Percentiles rank a stretch among this genome's conserved stretches.
These are phyloP conservation scores for Candida insectorum DNA, from an alignment of 805 yeast species.

Conservation along the genomic window DNA sequence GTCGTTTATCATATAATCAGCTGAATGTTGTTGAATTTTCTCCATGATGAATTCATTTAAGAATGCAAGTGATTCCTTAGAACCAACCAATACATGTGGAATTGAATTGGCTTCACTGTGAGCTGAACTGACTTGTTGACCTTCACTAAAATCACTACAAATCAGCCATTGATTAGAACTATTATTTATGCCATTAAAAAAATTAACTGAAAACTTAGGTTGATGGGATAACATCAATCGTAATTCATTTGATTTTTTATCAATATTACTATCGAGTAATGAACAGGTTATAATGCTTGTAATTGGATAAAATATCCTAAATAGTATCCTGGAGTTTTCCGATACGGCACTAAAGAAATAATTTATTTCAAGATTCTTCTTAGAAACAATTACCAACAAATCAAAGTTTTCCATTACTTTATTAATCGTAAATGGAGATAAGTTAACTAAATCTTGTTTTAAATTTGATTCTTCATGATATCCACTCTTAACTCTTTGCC, in stretches of 20 bases:
- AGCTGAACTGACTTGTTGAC: slow-evolving; percentile 74
- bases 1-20: slow-evolving; percentile 9
- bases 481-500: slow-evolving; percentile 78
- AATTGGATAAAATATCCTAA: slow-evolving; percentile 70
- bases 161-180: slow-evolving; percentile 70
- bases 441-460: slow-evolving; percentile 47
- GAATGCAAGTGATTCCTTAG: slow-evolving; percentile 45
- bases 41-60: slow-evolving; percentile 54
- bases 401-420: slow-evolving; percentile 67
- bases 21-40: slow-evolving; percentile 19
- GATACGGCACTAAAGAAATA: slow-evolving; percentile 76
- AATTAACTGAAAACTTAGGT: slow-evolving; percentile 78
- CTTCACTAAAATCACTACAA: slow-evolving; percentile 82
- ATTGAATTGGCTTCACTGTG: slow-evolving; percentile 53
- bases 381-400: slow-evolving; percentile 64
- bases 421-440: slow-evolving; percentile 66
- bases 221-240: slow-evolving; percentile 51
- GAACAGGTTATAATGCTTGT: slow-evolving; percentile 58
- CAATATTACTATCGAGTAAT: slow-evolving; percentile 45
- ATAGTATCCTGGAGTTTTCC: slow-evolving; percentile 62
- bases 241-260: slow-evolving; percentile 42
- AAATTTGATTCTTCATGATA: slow-evolving; percentile 39
- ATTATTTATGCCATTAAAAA: slow-evolving; percentile 51
- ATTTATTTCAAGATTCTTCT: slow-evolving; percentile 68
- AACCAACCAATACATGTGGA: slow-evolving; percentile 70